A percentile compares a stretch with the other conserved stretches of the same genome.
These are phyloP conservation scores for Gymnopilus dilepis DNA, from an alignment of 768 basidiomycete species.

Conservation along the genomic window DNA sequence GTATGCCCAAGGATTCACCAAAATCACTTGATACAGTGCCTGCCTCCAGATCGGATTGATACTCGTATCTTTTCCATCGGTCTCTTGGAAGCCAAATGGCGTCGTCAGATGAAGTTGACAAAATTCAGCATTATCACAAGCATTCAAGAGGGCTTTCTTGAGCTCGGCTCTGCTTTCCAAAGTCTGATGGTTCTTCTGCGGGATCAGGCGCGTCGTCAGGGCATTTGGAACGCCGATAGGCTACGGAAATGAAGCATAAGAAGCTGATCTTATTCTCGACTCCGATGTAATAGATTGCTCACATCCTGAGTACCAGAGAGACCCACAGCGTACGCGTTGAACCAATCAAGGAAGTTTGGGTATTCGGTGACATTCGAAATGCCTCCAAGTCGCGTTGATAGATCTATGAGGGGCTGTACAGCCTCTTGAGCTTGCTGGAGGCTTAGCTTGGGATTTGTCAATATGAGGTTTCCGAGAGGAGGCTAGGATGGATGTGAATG, in stretches of 20 bases:
- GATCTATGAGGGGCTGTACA: conserved; percentile 29
- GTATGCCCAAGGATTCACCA: conserved; percentile 23
- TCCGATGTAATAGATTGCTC: too few species aligned
- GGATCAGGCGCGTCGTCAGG: conserved; percentile 33
- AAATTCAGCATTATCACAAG: conserved; percentile 21
- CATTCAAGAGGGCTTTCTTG: conserved; percentile 25
- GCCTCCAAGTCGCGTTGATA: conserved; percentile 25
- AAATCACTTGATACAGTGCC: conserved; percentile 33
- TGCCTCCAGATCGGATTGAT: conserved; percentile 32
- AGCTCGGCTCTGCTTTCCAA: conserved; percentile 19
- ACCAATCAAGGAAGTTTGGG: conserved; percentile 24
- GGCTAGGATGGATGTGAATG: conserved; percentile 14
- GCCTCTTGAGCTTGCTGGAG: conserved; percentile 30
- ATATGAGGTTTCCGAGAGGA: conserved; percentile 25
- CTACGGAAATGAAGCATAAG: conserved; percentile 25
- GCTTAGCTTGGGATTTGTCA: conserved; percentile 36
- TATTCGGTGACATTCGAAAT: conserved; percentile 29
- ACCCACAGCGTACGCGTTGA: conserved; percentile 25
- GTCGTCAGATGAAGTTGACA: conserved; percentile 27
- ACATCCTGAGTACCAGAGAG: conserved; percentile 28
- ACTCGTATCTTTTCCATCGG: conserved; percentile 25
- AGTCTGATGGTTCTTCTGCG: conserved; percentile 30
- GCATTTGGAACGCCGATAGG: conserved; percentile 26
- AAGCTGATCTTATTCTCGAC: too few species aligned
- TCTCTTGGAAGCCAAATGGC: conserved; percentile 26